Percentiles rank a stretch among this genome's conserved stretches.
phyloP scores from a whole-genome alignment of 768 basidiomycete genomes.

The Lactifluus hygrophoroides region DNA sequence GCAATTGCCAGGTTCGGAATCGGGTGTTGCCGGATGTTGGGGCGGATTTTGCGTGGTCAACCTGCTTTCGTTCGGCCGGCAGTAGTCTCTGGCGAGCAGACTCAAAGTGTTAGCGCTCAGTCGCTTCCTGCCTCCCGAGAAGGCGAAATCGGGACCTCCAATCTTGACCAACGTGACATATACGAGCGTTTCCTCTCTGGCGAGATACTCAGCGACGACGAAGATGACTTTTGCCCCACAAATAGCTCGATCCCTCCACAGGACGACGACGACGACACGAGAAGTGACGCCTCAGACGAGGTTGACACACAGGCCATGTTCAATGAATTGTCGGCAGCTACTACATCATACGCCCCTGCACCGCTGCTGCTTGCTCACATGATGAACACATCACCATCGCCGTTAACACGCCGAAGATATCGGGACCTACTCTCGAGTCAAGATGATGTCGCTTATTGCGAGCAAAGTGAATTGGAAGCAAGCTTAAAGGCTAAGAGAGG shows the following conservation, averaged over 20 bases:
- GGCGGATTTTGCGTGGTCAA: conserved; percentile 14
- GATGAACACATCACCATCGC: conserved; percentile 34
- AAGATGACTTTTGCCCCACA: conserved; percentile 31
- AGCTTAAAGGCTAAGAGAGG: conserved; percentile 28
- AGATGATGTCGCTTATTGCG: neutral
- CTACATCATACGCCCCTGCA: conserved; percentile 29
- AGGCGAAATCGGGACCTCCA: conserved; percentile 16
- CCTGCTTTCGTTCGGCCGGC: neutral
- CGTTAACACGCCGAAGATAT: conserved; percentile 43
- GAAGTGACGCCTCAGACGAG: conserved; percentile 13
- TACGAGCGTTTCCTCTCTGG: conserved; percentile 56
- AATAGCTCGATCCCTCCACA: conserved; percentile 1
- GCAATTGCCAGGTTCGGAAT: conserved; percentile 10
- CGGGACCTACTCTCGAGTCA: conserved; percentile 27
- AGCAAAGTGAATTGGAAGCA: conserved; percentile 25
- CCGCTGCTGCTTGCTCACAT: conserved; percentile 50
- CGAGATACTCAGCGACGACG: conserved; percentile 44
- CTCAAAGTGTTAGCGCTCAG: neutral
- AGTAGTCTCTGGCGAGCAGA: neutral
- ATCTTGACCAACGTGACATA: conserved; percentile 31
- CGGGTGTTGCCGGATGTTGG: conserved; percentile 8
- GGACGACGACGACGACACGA: conserved; percentile 16
- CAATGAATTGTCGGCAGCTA: conserved; percentile 41
- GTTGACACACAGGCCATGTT: conserved; percentile 38
- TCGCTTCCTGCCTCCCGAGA: neutral